These are phyloP conservation scores for Podospora conica DNA, from an alignment of 495 filamentous ascomycete genomes.

Conservation along the genomic window DNA sequence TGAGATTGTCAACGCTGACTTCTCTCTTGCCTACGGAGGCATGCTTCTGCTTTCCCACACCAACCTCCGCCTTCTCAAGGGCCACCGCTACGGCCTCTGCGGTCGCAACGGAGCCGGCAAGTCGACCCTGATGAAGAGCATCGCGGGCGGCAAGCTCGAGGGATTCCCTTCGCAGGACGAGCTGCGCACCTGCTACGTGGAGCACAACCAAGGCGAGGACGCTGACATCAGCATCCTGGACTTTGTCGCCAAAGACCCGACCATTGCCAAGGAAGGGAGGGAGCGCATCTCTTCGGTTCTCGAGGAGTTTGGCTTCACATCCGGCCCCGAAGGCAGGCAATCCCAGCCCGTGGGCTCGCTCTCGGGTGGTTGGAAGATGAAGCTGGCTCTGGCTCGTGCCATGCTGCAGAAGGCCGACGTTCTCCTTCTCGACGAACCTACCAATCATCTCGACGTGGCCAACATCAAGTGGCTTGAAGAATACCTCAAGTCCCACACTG, in stretches of 20 bases:
- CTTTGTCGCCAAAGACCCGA: slow-evolving; percentile 79
- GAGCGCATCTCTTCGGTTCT: slow-evolving; percentile 80
- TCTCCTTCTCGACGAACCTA: slow-evolving; percentile 93
- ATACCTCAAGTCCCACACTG: slow-evolving; percentile 90
- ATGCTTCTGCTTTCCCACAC: slow-evolving; percentile 97
- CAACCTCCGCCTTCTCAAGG: slow-evolving; percentile 88
- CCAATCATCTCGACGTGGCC: slow-evolving; percentile 94
- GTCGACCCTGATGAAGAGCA: slow-evolving; percentile 96
- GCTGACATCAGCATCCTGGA: slow-evolving; percentile 92
- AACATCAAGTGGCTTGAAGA: slow-evolving; percentile 95
- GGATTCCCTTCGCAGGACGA: slow-evolving; percentile 89
- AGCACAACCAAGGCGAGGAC: slow-evolving; percentile 97
- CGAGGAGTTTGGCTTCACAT: slow-evolving; percentile 85
- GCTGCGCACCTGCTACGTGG: slow-evolving; percentile 93
- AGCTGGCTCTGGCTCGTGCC: slow-evolving; percentile 89
- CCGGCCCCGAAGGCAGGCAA: slow-evolving; percentile 83
- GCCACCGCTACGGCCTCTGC: slow-evolving; percentile 93
- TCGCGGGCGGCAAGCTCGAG: slow-evolving; percentile 91
- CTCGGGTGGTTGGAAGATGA: slow-evolving; percentile 99
- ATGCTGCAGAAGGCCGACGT: slow-evolving; percentile 97
- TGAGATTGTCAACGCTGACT: slow-evolving; percentile 96
- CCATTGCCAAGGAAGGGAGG: slow-evolving; percentile 62
- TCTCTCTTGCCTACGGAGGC: slow-evolving; percentile 95
- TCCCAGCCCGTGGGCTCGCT: slow-evolving; percentile 83
- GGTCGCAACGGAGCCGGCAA: slow-evolving; percentile 97